These are phyloP conservation scores for Acanthamoeba lugdunensis DNA, from an alignment of 208 protist genomes.

Conservation along the genomic window DNA sequence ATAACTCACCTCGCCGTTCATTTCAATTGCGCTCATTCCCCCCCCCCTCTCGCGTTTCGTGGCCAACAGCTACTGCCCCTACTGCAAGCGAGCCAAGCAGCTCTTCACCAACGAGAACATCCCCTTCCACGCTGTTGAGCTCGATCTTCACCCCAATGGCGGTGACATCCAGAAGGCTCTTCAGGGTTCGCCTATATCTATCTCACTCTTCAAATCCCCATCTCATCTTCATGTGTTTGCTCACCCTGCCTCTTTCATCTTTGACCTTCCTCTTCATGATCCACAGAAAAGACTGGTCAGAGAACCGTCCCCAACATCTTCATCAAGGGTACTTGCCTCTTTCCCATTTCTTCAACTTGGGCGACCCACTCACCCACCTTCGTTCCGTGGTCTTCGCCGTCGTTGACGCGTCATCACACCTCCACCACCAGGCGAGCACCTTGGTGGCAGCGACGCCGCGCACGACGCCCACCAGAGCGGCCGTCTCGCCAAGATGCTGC, in stretches of 20 bases:
- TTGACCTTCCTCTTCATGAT: neutral
- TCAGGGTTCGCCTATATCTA: neutral
- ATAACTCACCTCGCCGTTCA: neutral
- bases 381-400: no score
- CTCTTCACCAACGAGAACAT: neutral
- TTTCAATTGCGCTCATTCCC: no score
- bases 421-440: conserved; percentile 19
- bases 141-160: conserved; percentile 11
- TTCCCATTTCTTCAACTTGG: neutral
- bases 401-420: neutral
- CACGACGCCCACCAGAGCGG: neutral
- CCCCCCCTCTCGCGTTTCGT: neutral
- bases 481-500: neutral
- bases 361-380: neutral
- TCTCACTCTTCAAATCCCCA: no score
- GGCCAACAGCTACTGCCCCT: conserved; percentile 37
- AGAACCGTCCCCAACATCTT: conserved; percentile 60
- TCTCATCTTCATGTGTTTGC: no score
- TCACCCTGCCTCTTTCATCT: neutral
- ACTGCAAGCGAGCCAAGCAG: conserved; percentile 40
- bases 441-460: conserved; percentile 20
- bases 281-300: conserved; percentile 32
- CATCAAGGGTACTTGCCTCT: conserved; percentile 11
- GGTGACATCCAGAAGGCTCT: conserved; percentile 17
- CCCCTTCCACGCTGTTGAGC: neutral